Evolutionary conservation across 2,329 filamentous ascomycete species (phyloP).

Genomic region (Aspergillus pseudoglaucus): DNA sequence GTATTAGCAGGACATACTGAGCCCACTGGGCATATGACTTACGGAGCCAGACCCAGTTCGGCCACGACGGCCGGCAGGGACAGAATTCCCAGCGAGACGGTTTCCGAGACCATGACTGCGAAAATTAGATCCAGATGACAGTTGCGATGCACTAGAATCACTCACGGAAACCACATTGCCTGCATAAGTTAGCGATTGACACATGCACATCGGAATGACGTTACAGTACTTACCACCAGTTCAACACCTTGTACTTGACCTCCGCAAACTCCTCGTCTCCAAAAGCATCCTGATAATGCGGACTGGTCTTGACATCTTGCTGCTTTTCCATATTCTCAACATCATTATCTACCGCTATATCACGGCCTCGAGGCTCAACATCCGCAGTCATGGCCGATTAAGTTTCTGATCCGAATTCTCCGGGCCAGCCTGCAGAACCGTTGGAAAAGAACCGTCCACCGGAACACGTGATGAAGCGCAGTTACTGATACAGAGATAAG

Average conservation of each 20-base stretch:
- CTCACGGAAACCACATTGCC: slow-evolving; percentile 36
- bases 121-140: slow-evolving; percentile 1
- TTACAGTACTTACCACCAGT: slow-evolving; percentile 29
- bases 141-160: neutral
- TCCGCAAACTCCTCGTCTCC: slow-evolving; percentile 30
- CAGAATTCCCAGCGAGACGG: slow-evolving; percentile 50
- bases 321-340: slow-evolving; percentile 12
- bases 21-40: slow-evolving; percentile 7
- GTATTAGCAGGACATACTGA: neutral
- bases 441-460: neutral
- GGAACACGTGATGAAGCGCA: too few species aligned
- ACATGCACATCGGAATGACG: neutral
- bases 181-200: slow-evolving; percentile 23
- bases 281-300: slow-evolving; percentile 22
- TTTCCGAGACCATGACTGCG: slow-evolving; percentile 50
- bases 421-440: neutral
- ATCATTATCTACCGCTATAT: neutral
- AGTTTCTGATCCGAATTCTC: too few species aligned
- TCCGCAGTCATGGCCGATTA: neutral
- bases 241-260: slow-evolving; percentile 44
- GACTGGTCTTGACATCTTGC: neutral
- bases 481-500: too few species aligned
- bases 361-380: neutral
- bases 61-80: slow-evolving; percentile 49
- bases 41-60: slow-evolving; percentile 45